A percentile compares a stretch with the other conserved stretches of the same genome.
These are phyloP conservation scores for Chaetothyriales sp. DNA, from an alignment of 2,329 filamentous ascomycete species.

Conservation along the genomic window DNA sequence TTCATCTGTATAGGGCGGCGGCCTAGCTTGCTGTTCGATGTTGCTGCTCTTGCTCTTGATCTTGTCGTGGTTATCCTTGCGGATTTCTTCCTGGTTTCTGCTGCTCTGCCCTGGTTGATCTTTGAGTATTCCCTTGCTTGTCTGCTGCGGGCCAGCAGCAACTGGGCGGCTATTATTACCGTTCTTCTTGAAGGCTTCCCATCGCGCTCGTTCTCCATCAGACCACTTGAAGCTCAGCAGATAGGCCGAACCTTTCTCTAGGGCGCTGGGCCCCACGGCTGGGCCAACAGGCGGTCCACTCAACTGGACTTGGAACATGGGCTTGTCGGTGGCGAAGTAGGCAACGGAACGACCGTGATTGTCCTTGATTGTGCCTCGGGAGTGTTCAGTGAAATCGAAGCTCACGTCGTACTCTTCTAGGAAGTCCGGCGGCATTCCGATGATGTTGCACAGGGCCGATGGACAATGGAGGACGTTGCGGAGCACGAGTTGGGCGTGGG, in stretches of 20 bases:
- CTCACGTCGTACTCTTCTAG: slow-evolving; percentile 1
- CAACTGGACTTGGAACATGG: slow-evolving; percentile 5
- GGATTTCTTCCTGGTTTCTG: no score
- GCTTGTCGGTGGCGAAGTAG: slow-evolving; percentile 2
- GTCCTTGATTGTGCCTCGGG: background rate
- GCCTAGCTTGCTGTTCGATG: background rate
- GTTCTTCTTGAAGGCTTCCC: no score
- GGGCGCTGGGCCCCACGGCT: background rate
- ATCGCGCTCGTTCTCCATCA: no score
- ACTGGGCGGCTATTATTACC: no score
- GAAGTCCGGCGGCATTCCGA: slow-evolving; percentile 1
- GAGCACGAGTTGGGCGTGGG: slow-evolving; percentile 4
- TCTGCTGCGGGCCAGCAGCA: no score
- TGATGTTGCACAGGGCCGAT: slow-evolving; percentile 5
- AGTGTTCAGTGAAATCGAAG: background rate
- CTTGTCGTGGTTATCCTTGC: no score
- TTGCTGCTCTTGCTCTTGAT: no score
- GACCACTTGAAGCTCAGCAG: no score
- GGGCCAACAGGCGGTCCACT: slow-evolving; percentile 7
- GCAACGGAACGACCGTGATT: slow-evolving; percentile 1
- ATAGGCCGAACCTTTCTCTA: background rate
- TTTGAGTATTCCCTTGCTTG: no score
- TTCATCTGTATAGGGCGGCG: slow-evolving; percentile 8
- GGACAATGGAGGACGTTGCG: slow-evolving; percentile 9
- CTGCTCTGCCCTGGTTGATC: no score